Evolutionary conservation across 768 basidiomycete genomes (phyloP).

Genomic region (Russula dissimulans): DNA sequence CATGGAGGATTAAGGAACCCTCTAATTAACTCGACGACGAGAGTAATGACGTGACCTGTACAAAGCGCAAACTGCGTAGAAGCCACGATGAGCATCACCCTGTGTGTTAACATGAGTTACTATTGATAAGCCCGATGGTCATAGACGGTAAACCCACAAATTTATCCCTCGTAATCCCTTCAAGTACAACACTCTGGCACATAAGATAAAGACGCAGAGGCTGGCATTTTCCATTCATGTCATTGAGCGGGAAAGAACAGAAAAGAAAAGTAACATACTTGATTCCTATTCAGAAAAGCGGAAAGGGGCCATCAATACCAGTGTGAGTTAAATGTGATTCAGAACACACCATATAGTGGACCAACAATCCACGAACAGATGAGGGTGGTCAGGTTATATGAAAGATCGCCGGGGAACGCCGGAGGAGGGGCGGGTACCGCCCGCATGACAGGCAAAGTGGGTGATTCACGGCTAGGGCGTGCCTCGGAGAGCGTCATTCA

Average conservation of each 20-base stretch:
- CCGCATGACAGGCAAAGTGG: background rate
- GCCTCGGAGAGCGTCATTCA: background rate
- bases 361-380: constrained; percentile 2
- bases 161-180: constrained; percentile 1
- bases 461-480: no score
- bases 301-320: no score
- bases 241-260: background rate
- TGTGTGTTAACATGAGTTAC: background rate
- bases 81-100: constrained; percentile 4
- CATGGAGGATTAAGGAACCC: background rate
- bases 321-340: no score
- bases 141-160: background rate
- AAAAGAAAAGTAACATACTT: background rate
- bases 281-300: background rate
- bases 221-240: background rate
- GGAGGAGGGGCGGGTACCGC: background rate
- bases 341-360: constrained; percentile 7
- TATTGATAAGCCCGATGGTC: background rate
- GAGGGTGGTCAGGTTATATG: background rate
- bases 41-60: constrained; percentile 6
- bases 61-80: constrained; percentile 1
- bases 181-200: background rate
- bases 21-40: constrained; percentile 5
- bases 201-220: constrained; percentile 6
- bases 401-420: background rate